Conservation (phyloP, 176 grass and related monocot genomes). For the Pharus latifolius region DNA sequence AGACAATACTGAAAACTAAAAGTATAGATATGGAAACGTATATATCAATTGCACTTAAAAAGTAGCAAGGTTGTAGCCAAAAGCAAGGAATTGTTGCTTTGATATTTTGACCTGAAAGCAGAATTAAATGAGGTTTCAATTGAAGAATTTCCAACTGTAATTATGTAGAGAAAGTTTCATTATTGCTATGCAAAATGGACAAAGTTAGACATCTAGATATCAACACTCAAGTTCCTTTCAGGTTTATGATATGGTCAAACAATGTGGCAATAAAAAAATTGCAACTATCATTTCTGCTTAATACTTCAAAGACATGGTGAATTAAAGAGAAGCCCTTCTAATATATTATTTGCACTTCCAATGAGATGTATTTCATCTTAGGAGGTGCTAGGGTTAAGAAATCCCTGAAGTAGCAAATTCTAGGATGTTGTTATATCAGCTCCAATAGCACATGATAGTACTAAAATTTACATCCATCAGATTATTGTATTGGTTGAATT, state of each 20-base stretch:
- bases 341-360: too few relatives aligned
- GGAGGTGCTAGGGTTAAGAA: too few relatives aligned
- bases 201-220: not conserved
- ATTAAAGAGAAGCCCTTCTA: too few relatives aligned
- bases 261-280: not conserved
- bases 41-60: not conserved
- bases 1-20: constrained; percentile 2
- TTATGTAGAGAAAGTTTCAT: not conserved
- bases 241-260: not conserved
- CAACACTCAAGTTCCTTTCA: not conserved
- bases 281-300: not conserved
- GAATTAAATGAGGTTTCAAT: not conserved
- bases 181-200: not conserved
- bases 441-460: too few relatives aligned
- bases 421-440: too few relatives aligned
- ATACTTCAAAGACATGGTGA: not conserved
- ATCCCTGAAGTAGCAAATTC: too few relatives aligned
- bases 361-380: too few relatives aligned
- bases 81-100: not conserved
- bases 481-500: too few relatives aligned
- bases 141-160: not conserved
- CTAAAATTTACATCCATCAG: too few relatives aligned
- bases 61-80: not conserved
- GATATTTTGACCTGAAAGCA: not conserved
- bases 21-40: not conserved